Base-by-base conservation (phyloP, 2,329 filamentous ascomycete genomes). In the Fusarium sp. region DNA sequence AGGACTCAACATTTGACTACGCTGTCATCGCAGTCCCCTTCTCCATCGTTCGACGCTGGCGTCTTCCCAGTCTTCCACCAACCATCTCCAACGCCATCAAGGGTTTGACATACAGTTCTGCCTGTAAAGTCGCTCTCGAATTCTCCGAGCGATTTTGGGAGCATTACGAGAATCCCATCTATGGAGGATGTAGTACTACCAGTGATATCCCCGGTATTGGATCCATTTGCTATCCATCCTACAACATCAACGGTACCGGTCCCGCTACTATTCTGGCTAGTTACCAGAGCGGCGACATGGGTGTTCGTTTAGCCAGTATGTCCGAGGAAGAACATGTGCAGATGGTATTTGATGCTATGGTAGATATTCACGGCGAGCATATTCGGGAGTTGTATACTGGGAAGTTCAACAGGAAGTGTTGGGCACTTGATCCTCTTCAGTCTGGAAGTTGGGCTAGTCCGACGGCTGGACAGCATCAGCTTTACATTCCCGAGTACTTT, bases 61-160 rank as follows among this genome's bases (percentile, higher is more conserved):
- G 62, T 8, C 62, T 65, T 1, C 62, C 62, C 0, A 10, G 15
- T 2, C 52, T 65, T 4, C 62, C 60, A 5, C 60, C 60, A 1
- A 65, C 60, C 0, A 65, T 65, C 2, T 51, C 62, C 40, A 65
- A 65, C 3, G 62, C 62, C 16, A 65, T 65, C 16, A 52, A 65
- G 10, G 52, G 49, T 1, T 6, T 65, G 2, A 59, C 45, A 9
- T 65, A 65, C 13, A 54, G 51, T 0, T 16, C 60, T 0, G 62
- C 62, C 7, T 65, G 62, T 13, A 65, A 65, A 5, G 62, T 65
- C 1, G 60, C 62, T 0, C 45, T 65, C 1, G 62, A 65, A 11
- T 65, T 46, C 32, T 65, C 62, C 0, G 60, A 65, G 16, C 45
- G 62, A 0, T 65, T 65, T 20, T 65, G 62, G 62, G 62, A 65